These are phyloP conservation scores for Aureobasidium sp. DNA, from an alignment of 2,329 filamentous ascomycete species.

Conservation along the genomic window DNA sequence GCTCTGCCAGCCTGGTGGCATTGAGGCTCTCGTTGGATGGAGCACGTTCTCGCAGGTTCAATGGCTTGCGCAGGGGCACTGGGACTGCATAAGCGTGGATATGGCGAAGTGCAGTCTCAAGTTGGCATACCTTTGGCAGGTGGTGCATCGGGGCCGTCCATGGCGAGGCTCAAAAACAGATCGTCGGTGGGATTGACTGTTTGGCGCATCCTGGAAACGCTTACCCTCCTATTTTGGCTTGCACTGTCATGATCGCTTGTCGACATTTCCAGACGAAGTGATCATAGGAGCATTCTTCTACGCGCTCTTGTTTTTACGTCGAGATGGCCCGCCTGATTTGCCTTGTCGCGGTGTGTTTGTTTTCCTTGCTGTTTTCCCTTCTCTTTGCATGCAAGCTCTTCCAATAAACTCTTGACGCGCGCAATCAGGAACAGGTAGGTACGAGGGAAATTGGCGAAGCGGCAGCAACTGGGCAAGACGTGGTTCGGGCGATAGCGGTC, in stretches of 20 bases:
- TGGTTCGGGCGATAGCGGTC: background rate
- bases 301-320: background rate
- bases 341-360: background rate
- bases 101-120: background rate
- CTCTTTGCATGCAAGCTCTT: background rate
- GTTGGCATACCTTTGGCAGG: background rate
- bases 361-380: background rate
- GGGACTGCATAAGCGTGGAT: background rate
- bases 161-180: constrained; percentile 23
- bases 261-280: constrained; percentile 8
- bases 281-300: constrained; percentile 4
- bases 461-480: background rate
- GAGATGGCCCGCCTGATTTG: background rate
- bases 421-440: background rate
- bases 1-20: constrained; percentile 52
- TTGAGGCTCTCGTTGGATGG: constrained; percentile 18
- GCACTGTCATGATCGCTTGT: constrained; percentile 5
- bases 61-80: constrained; percentile 13
- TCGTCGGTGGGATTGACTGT: constrained; percentile 17
- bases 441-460: background rate
- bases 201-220: constrained; percentile 6
- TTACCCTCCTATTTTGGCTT: background rate
- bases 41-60: constrained; percentile 1
- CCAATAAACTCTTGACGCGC: background rate
- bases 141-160: constrained; percentile 17